A percentile compares a stretch with the other conserved stretches of the same genome.
Evolutionary conservation across 352 stramenopile species (phyloP).

Genomic region (Lagenidium giganteum): DNA sequence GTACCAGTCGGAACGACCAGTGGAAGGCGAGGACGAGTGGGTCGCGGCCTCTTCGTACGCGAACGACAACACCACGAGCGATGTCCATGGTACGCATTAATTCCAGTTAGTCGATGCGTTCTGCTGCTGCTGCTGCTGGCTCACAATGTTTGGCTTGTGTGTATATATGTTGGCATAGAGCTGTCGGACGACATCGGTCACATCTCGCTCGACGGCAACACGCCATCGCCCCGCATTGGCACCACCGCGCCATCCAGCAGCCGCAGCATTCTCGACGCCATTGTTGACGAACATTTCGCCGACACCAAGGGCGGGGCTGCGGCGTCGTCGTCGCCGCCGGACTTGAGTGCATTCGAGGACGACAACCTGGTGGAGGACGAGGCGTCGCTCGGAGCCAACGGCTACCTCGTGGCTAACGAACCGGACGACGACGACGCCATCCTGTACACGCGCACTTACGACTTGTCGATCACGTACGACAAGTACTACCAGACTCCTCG

Average conservation of each 20-base stretch:
- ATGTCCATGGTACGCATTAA: too few relatives aligned
- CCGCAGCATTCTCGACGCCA: constrained; percentile 38
- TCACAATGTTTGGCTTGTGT: too few relatives aligned
- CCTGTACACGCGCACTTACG: constrained; percentile 94
- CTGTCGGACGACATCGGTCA: constrained; percentile 48
- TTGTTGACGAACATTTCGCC: constrained; percentile 68
- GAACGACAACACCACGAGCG: constrained; percentile 21
- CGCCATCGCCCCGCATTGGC: too few relatives aligned
- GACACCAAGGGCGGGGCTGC: too few relatives aligned
- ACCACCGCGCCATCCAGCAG: too few relatives aligned
- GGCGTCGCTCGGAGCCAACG: constrained; percentile 23
- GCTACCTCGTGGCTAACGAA: constrained; percentile 67
- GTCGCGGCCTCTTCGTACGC: constrained; percentile 73
- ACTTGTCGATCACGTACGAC: constrained; percentile 98
- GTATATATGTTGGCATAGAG: too few relatives aligned
- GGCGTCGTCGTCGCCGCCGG: constrained; percentile 16
- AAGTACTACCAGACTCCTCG: constrained; percentile 99
- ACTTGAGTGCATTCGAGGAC: constrained; percentile 56
- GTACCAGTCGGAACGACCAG: constrained; percentile 52
- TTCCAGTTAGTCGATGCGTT: too few relatives aligned
- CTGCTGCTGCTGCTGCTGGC: too few relatives aligned
- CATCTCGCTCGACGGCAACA: constrained; percentile 34
- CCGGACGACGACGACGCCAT: constrained; percentile 84
- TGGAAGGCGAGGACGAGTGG: constrained; percentile 86
- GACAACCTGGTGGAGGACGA: constrained; percentile 59